Evolutionary conservation across 768 basidiomycete species (phyloP).

Genomic region (Pulveroboletus sp.): DNA sequence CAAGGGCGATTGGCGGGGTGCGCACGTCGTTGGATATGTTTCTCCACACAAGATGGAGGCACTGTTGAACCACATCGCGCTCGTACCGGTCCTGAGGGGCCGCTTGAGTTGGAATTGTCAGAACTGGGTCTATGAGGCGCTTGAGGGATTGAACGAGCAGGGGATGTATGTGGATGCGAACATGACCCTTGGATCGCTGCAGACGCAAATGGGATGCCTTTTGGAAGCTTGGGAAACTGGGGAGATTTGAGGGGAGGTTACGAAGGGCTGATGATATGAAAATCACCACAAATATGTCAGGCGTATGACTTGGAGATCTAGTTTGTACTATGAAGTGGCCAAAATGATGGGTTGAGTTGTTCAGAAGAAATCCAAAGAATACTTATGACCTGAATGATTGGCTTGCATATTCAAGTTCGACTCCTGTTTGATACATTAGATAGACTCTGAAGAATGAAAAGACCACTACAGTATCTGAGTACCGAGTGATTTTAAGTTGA

Average conservation of each 20-base stretch:
- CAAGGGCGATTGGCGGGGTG: slow-evolving; percentile 22
- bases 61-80: slow-evolving; percentile 14
- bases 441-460: too few species aligned
- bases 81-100: slow-evolving; percentile 12
- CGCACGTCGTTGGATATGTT: slow-evolving; percentile 19
- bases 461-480: too few species aligned
- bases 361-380: too few species aligned
- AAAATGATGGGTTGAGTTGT: too few species aligned
- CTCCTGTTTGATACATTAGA: too few species aligned
- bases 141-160: slow-evolving; percentile 10
- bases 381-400: too few species aligned
- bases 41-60: slow-evolving; percentile 7
- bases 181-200: slow-evolving; percentile 13
- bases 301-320: too few species aligned
- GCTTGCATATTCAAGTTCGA: too few species aligned
- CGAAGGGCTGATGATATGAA: too few species aligned
- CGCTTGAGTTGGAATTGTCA: slow-evolving; percentile 26
- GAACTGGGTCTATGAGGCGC: slow-evolving; percentile 25
- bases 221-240: slow-evolving; percentile 30
- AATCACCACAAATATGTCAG: too few species aligned
- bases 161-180: slow-evolving; percentile 17
- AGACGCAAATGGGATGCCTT: slow-evolving; percentile 25
- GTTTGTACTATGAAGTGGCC: too few species aligned
- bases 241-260: slow-evolving; percentile 15
- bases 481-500: too few species aligned